phyloP scores from a whole-genome alignment of 2,329 filamentous ascomycete genomes.

The Stemphylium lycopersici region DNA sequence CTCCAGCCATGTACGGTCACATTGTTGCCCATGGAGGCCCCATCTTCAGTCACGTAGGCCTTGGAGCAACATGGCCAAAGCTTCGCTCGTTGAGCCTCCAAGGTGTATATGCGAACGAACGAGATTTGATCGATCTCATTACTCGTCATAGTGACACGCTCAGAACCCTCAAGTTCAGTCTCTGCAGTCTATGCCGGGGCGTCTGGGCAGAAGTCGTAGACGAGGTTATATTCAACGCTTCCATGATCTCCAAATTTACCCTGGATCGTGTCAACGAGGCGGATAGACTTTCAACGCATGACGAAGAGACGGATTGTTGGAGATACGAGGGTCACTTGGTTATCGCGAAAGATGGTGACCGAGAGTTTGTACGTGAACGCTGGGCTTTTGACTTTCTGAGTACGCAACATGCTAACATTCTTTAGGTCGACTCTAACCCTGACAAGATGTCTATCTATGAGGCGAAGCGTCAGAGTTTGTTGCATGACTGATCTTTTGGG shows the following conservation, averaged over 20 bases:
- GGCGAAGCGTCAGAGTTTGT: neutral
- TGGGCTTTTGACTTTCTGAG: neutral
- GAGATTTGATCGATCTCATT: constrained; percentile 27
- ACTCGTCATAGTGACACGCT: constrained; percentile 30
- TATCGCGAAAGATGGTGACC: constrained; percentile 11
- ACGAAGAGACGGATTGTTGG: constrained; percentile 6
- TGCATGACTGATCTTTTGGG: too few relatives aligned
- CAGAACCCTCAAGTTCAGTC: constrained; percentile 13
- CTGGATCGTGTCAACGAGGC: constrained; percentile 27
- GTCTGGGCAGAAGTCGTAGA: constrained; percentile 37
- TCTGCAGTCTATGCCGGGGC: constrained; percentile 25
- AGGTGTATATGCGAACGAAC: constrained; percentile 24
- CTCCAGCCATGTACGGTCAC: constrained; percentile 10
- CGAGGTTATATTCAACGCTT: constrained; percentile 26
- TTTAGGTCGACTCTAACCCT: constrained; percentile 10
- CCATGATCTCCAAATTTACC: constrained; percentile 22
- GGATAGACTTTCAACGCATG: constrained; percentile 3
- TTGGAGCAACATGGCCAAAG: constrained; percentile 29
- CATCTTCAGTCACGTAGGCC: constrained; percentile 20
- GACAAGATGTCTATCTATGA: constrained; percentile 10
- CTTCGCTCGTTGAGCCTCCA: constrained; percentile 29
- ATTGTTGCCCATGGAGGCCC: neutral
- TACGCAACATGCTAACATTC: neutral
- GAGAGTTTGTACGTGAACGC: constrained; percentile 19
- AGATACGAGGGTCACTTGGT: constrained; percentile 20